Evolutionary conservation across 495 filamentous ascomycete genomes (phyloP).

Genomic region (Extremus antarcticus): DNA sequence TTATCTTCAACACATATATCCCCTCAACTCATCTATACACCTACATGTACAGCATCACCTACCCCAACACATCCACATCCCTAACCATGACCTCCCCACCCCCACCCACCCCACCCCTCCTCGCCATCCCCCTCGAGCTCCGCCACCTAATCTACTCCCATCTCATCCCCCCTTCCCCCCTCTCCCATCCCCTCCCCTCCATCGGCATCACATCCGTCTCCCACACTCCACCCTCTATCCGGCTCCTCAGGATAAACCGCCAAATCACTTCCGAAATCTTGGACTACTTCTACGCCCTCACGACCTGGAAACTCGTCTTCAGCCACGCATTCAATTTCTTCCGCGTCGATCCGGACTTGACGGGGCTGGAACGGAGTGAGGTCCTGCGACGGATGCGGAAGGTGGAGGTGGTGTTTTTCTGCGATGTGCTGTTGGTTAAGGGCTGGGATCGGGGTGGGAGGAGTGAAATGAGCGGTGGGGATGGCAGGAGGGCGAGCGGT

Average conservation of each 20-base stretch:
- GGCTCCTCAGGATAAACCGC: constrained; percentile 11
- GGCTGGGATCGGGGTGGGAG: neutral
- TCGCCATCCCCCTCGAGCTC: constrained; percentile 17
- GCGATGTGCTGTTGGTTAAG: constrained; percentile 17
- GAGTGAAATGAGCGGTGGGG: no score
- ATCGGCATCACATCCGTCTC: constrained; percentile 19
- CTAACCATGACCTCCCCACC: no score
- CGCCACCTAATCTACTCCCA: constrained; percentile 18
- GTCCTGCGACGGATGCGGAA: constrained; percentile 10
- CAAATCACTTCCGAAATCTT: constrained; percentile 15
- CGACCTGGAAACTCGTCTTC: constrained; percentile 21
- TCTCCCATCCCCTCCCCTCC: constrained; percentile 17
- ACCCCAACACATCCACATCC: no score
- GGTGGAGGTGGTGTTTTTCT: constrained; percentile 22
- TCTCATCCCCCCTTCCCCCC: constrained; percentile 4
- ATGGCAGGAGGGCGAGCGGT: neutral
- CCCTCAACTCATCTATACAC: no score
- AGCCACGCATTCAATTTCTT: constrained; percentile 23
- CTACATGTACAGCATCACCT: no score
- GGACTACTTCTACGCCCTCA: constrained; percentile 14
- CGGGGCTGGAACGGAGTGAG: constrained; percentile 1
- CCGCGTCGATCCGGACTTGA: constrained; percentile 18
- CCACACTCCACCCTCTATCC: constrained; percentile 9
- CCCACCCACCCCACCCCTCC: constrained; percentile 3
- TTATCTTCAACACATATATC: no score